Evolutionary conservation across 2,329 filamentous ascomycete genomes (phyloP).

Genomic region (Fusarium continuum): DNA sequence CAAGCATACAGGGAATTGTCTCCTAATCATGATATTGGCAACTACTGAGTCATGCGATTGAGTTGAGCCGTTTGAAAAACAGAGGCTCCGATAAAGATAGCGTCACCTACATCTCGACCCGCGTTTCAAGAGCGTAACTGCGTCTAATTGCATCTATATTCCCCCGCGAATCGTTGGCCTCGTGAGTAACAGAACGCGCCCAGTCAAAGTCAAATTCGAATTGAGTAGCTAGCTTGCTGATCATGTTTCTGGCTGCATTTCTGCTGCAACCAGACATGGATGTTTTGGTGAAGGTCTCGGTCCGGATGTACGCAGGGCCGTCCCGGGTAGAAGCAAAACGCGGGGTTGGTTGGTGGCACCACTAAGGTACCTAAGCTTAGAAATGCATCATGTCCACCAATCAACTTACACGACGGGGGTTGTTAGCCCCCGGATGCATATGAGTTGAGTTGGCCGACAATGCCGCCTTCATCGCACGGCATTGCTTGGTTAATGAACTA

Average conservation of each 20-base stretch:
- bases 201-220: not conserved
- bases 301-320: slow-evolving; percentile 20
- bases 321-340: slow-evolving; percentile 29
- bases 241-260: slow-evolving; percentile 19
- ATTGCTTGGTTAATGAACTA: not conserved
- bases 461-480: not conserved
- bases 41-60: not conserved
- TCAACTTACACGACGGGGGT: slow-evolving; percentile 43
- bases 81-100: not conserved
- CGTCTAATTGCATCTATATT: too few species aligned
- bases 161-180: slow-evolving; percentile 1
- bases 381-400: slow-evolving; percentile 34
- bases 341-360: slow-evolving; percentile 26
- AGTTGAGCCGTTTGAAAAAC: not conserved
- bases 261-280: slow-evolving; percentile 8
- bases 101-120: too few species aligned
- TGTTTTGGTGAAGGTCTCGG: slow-evolving; percentile 20
- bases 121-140: too few species aligned
- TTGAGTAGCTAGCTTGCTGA: slow-evolving; percentile 23
- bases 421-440: slow-evolving; percentile 8
- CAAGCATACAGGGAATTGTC: not conserved
- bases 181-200: not conserved
- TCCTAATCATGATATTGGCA: not conserved
- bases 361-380: slow-evolving; percentile 13
- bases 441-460: slow-evolving; percentile 4